Base-by-base conservation (phyloP, 371 early-diverging fungal species). In the Actinomortierella ambigua region DNA sequence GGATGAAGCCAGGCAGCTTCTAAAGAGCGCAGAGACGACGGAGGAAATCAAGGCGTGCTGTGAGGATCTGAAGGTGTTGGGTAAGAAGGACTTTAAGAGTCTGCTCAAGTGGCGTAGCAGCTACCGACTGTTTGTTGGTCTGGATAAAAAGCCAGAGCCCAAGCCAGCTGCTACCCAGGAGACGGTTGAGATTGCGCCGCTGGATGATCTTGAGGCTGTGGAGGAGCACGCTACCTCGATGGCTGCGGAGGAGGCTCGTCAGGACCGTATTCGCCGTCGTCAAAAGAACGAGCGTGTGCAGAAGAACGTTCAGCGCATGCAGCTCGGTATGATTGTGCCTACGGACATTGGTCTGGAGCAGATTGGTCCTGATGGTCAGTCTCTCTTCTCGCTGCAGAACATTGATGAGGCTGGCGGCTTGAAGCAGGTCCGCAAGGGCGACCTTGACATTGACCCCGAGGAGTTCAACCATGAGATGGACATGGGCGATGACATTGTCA, bases 241-340 rank as follows among this genome's bases (percentile, higher is more conserved):
- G 18, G 63, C 81, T 40, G 87, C 84, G 23, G 81, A 85, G 65
- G 84, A 85, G 55, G 57, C 71, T 43, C 61, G 65, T 57, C 73
- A 78, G 22, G 59, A 86, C 20, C 71, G 64, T 61, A 61, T 70
- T 50, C 76, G 66, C 40, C 64, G 71, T 70, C 71, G 68, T 41
- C 68, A 71, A 46, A 71, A 85, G 49, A 84, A 88, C 56, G 91
- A 92, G 69, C 90, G 92, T 77, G 86, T 89, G 53, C 91, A 90
- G 64, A 94, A 93, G 80, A 82, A 87, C 57, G 82, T 95, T 22
- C 80, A 92, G 55, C 90, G 94, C 57, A 82, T 97, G 85, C 94
- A 94, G 63, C 76, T 97, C 52, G 94, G 95, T 51, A 98, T 98
- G 98, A 85, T 86, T 43, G 88, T 92, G 3, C 95, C 97, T 17